These are phyloP conservation scores for Monoraphidium neglectum DNA, from an alignment of 139 green algal genomes.

Conservation along the genomic window DNA sequence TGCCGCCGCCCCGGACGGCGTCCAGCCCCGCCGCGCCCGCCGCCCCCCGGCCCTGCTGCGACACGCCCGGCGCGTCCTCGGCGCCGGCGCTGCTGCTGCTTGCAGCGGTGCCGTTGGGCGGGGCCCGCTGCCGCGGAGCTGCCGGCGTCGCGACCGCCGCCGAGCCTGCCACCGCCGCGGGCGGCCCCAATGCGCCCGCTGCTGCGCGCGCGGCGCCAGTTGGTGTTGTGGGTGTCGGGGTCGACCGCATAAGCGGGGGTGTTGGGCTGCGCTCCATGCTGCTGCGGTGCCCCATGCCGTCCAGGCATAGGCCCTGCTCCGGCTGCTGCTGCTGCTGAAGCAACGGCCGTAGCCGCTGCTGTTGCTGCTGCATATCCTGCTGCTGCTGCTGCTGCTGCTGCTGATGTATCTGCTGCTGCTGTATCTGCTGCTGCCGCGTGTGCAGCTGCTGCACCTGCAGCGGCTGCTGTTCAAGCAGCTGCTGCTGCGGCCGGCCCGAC, in stretches of 20 bases:
- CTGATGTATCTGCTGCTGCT: background rate
- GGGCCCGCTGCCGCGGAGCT: background rate
- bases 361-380: constrained; percentile 4
- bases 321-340: constrained; percentile 28
- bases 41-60: no score
- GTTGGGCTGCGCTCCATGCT: no score
- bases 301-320: background rate
- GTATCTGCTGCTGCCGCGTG: constrained; percentile 9
- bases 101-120: background rate
- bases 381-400: constrained; percentile 8
- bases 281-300: background rate
- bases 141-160: background rate
- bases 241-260: no score
- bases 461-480: background rate
- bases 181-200: background rate
- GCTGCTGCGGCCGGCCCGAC: background rate
- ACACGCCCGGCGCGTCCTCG: background rate
- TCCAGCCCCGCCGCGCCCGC: no score
- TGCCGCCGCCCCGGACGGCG: background rate
- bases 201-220: no score
- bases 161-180: background rate
- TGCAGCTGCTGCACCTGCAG: background rate
- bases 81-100: constrained; percentile 33
- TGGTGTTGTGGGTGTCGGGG: no score
- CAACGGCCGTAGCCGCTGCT: background rate